Conservation (phyloP, 2,329 filamentous ascomycete species). For the Calonectria honghensis region DNA sequence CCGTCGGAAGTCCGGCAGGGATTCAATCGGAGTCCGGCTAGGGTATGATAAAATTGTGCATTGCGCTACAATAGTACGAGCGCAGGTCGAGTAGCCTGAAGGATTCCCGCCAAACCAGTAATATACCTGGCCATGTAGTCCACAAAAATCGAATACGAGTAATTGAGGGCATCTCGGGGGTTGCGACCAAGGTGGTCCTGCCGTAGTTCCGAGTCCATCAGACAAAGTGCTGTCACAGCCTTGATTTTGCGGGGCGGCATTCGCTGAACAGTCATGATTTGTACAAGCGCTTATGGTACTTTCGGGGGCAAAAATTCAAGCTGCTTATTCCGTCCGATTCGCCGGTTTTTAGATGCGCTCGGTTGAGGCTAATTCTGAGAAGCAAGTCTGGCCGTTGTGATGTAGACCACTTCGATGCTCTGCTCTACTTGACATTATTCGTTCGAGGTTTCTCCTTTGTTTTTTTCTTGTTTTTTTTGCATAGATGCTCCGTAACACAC, state of each 20-base stretch:
- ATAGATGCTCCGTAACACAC: neutral
- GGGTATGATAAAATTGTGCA: neutral
- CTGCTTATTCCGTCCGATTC: constrained; percentile 6
- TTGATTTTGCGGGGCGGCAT: constrained; percentile 3
- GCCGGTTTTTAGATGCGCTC: neutral
- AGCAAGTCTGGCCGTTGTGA: neutral
- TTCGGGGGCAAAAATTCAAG: constrained; percentile 4
- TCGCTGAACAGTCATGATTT: neutral
- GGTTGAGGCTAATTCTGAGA: neutral
- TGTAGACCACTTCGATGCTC: neutral
- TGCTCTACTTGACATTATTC: neutral
- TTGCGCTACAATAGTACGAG: neutral
- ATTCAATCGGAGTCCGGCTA: constrained; percentile 8
- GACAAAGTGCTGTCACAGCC: neutral
- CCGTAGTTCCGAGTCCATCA: constrained; percentile 4
- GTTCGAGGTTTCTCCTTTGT: neutral
- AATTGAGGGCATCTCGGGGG: neutral
- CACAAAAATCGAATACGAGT: neutral
- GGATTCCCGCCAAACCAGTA: neutral
- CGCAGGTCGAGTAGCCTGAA: neutral
- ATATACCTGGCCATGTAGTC: neutral
- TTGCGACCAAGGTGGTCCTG: neutral
- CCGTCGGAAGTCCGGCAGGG: neutral
- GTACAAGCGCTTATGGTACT: constrained; percentile 17
- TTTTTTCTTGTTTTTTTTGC: neutral